A percentile compares a stretch with the other conserved stretches of the same genome.
These are phyloP conservation scores for Penicillium sp. DNA, from an alignment of 2,329 filamentous ascomycete genomes.

Conservation along the genomic window DNA sequence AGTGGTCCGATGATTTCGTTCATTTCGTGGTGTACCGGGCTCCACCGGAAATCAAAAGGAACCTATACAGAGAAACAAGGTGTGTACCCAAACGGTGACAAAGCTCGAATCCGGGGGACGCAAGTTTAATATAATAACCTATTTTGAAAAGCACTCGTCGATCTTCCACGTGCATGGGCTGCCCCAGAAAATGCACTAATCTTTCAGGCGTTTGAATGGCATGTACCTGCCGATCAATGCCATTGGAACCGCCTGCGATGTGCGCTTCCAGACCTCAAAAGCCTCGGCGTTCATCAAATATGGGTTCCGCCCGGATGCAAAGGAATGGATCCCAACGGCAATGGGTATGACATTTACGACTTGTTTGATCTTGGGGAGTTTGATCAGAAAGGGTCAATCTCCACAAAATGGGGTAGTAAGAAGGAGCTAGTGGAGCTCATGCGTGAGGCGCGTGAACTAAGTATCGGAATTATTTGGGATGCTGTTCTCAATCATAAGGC, in stretches of 20 bases:
- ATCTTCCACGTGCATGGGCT: slow-evolving; percentile 33
- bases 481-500: slow-evolving; percentile 73
- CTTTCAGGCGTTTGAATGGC: slow-evolving; percentile 74
- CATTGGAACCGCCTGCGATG: slow-evolving; percentile 63
- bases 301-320: slow-evolving; percentile 75
- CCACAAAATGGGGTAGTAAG: slow-evolving; percentile 70
- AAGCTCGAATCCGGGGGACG: not conserved
- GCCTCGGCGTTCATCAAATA: slow-evolving; percentile 61
- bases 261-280: slow-evolving; percentile 56
- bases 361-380: slow-evolving; percentile 72
- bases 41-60: slow-evolving; percentile 1
- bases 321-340: slow-evolving; percentile 60
- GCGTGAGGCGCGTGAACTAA: slow-evolving; percentile 52
- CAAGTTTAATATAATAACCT: not conserved
- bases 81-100: not conserved
- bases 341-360: slow-evolving; percentile 71
- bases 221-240: slow-evolving; percentile 60
- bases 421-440: slow-evolving; percentile 60
- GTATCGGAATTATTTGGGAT: slow-evolving; percentile 66
- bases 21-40: slow-evolving; percentile 7
- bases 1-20: slow-evolving; percentile 5
- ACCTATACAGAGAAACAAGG: slow-evolving; percentile 3
- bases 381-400: slow-evolving; percentile 63
- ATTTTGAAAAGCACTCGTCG: slow-evolving; percentile 19
- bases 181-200: slow-evolving; percentile 50